phyloP scores from a whole-genome alignment of 2,329 filamentous ascomycete genomes.

The Rosellinia necatrix region DNA sequence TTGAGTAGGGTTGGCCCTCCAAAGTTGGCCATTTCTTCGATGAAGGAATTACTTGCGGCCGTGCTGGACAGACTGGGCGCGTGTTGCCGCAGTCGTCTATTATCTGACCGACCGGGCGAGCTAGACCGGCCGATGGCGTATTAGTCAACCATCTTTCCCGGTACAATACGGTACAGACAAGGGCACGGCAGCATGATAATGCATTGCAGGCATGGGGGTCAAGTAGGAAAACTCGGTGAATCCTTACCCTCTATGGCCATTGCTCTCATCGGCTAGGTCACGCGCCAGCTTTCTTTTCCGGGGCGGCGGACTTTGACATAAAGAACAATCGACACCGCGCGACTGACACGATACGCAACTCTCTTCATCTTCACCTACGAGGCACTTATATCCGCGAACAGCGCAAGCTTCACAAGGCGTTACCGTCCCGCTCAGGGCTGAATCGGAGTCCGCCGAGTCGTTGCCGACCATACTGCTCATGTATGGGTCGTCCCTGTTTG shows the following conservation, averaged over 20 bases:
- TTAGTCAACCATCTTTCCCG: conserved; percentile 46
- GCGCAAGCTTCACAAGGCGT: conserved; percentile 75
- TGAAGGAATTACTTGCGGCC: conserved; percentile 64
- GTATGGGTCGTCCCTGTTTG: conserved; percentile 51
- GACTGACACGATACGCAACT: conserved; percentile 77
- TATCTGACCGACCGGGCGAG: conserved; percentile 61
- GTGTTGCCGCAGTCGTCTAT: conserved; percentile 57
- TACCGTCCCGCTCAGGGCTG: conserved; percentile 48
- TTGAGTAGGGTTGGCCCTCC: conserved; percentile 69
- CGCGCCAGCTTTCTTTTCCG: conserved; percentile 79
- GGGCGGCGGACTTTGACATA: conserved; percentile 75
- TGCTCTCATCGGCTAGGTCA: conserved; percentile 62
- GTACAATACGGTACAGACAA: conserved; percentile 32
- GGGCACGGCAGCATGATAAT: conserved; percentile 34
- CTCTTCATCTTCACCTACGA: conserved; percentile 74
- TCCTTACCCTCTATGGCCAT: conserved; percentile 72
- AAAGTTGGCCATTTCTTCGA: conserved; percentile 74
- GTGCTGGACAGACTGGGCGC: conserved; percentile 66
- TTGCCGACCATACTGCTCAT: conserved; percentile 57
- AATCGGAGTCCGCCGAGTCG: conserved; percentile 56
- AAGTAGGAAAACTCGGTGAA: conserved; percentile 36
- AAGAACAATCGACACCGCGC: conserved; percentile 78
- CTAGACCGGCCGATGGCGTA: conserved; percentile 56
- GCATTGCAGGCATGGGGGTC: conserved; percentile 40
- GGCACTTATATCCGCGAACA: conserved; percentile 74